phyloP scores from a whole-genome alignment of 192 early-diverging fungal species.

The Podila minutissima region DNA sequence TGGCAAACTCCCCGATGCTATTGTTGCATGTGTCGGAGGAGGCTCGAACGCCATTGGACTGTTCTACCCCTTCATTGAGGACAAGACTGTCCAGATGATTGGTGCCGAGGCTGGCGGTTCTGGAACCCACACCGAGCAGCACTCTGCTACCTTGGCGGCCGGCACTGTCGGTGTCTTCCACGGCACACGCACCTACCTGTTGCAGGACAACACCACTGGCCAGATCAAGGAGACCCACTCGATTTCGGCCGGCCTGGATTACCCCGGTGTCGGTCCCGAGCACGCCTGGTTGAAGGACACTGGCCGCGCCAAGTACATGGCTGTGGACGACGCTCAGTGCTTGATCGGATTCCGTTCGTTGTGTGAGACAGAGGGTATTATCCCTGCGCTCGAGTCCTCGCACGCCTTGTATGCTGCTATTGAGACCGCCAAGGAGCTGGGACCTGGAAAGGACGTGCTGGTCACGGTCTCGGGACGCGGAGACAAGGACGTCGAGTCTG shows the following conservation, averaged over 20 bases:
- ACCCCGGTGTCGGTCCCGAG: constrained; percentile 98
- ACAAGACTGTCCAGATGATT: constrained; percentile 84
- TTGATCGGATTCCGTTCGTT: constrained; percentile 84
- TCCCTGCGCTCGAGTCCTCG: constrained; percentile 95
- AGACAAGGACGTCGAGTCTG: constrained; percentile 97
- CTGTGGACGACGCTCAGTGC: constrained; percentile 85
- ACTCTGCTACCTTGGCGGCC: constrained; percentile 89
- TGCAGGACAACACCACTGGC: constrained; percentile 93
- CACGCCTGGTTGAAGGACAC: constrained; percentile 92
- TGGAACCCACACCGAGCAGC: constrained; percentile 81
- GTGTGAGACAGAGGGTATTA: constrained; percentile 86
- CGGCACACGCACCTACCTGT: constrained; percentile 93
- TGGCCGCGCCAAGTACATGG: constrained; percentile 84
- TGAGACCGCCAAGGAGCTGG: constrained; percentile 79
- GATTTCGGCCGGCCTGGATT: constrained; percentile 96
- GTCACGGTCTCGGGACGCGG: constrained; percentile 94
- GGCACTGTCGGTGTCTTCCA: constrained; percentile 95
- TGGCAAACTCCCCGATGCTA: constrained; percentile 88
- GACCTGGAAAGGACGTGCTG: constrained; percentile 83
- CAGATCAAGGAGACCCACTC: constrained; percentile 97
- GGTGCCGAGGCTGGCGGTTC: constrained; percentile 97
- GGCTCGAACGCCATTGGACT: constrained; percentile 98
- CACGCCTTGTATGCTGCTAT: constrained; percentile 90
- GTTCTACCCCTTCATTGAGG: constrained; percentile 94
- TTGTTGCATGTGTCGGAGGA: constrained; percentile 98